Conservation (phyloP, 345 rosid genomes). For the Isatis tinctoria region DNA sequence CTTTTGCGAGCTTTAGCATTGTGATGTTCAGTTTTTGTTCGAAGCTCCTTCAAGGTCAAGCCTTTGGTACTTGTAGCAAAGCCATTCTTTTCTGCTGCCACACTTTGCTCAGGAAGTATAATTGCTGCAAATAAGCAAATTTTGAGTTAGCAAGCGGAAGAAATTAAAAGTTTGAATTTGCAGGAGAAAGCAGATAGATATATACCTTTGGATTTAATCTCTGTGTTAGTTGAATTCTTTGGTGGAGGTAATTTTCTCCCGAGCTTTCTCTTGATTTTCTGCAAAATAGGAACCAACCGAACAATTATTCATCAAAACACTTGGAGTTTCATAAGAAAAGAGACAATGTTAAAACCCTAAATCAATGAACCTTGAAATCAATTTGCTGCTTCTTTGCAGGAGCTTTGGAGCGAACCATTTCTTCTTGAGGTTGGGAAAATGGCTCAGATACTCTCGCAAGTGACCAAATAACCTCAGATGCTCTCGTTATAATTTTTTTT, state of each 20-base stretch:
- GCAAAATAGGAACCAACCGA: background rate
- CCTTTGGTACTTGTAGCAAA: conserved; percentile 83
- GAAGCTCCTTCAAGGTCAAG: conserved; percentile 76
- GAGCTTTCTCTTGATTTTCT: conserved; percentile 92
- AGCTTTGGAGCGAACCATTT: conserved; percentile 60
- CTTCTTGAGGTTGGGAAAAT: too few relatives aligned
- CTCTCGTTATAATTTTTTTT: too few relatives aligned
- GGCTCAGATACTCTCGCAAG: too few relatives aligned
- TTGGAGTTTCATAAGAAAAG: background rate
- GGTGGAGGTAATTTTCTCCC: conserved; percentile 86
- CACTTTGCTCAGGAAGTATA: conserved; percentile 87
- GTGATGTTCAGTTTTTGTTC: conserved; percentile 71
- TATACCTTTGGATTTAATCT: conserved; percentile 79
- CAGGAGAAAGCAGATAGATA: background rate
- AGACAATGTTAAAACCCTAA: background rate
- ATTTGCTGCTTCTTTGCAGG: conserved; percentile 74
- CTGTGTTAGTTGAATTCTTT: conserved; percentile 79
- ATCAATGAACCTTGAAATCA: conserved; percentile 62
- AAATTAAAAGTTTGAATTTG: background rate
- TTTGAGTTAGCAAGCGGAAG: background rate
- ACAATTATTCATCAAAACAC: too few relatives aligned
- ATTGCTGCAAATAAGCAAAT: conserved; percentile 49
- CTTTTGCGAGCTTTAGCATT: conserved; percentile 76
- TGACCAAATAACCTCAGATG: too few relatives aligned
- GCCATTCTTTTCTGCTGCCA: conserved; percentile 67